These are phyloP conservation scores for Zangia roseola DNA, from an alignment of 768 basidiomycete genomes.

Conservation along the genomic window DNA sequence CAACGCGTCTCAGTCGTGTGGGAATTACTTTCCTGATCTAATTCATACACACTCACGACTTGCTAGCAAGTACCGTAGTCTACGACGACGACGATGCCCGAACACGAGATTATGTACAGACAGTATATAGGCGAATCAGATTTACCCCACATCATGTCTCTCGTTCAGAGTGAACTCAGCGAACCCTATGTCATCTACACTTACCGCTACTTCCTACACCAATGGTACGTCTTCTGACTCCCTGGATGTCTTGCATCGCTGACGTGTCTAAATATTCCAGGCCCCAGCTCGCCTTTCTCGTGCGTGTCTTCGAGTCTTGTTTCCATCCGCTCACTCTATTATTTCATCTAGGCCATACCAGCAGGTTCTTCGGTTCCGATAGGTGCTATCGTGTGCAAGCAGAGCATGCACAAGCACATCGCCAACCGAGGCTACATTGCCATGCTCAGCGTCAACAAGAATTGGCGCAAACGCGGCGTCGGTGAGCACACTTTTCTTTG, in stretches of 20 bases:
- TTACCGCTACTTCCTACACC: constrained; percentile 93
- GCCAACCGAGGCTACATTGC: constrained; percentile 94
- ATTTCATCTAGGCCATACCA: constrained; percentile 23
- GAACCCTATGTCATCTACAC: constrained; percentile 98
- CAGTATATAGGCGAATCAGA: constrained; percentile 76
- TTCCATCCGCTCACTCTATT: neutral
- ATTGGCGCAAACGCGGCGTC: constrained; percentile 88
- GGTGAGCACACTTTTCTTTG: constrained; percentile 50
- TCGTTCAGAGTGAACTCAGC: constrained; percentile 89
- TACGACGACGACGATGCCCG: constrained; percentile 26
- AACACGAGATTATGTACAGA: constrained; percentile 55
- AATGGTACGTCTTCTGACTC: constrained; percentile 65
- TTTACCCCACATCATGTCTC: constrained; percentile 77
- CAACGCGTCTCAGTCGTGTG: neutral
- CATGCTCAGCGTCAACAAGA: constrained; percentile 88
- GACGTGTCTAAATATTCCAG: constrained; percentile 39
- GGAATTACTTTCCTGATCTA: neutral
- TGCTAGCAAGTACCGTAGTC: too few species aligned
- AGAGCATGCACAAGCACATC: constrained; percentile 76
- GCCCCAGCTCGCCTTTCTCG: constrained; percentile 88
- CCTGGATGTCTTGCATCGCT: neutral
- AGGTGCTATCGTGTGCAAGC: constrained; percentile 96
- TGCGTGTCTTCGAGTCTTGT: constrained; percentile 22
- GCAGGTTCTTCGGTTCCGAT: constrained; percentile 53
- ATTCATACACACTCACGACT: neutral